phyloP scores from a whole-genome alignment of 352 stramenopile genomes.

The Thraustochytrium striatum region DNA sequence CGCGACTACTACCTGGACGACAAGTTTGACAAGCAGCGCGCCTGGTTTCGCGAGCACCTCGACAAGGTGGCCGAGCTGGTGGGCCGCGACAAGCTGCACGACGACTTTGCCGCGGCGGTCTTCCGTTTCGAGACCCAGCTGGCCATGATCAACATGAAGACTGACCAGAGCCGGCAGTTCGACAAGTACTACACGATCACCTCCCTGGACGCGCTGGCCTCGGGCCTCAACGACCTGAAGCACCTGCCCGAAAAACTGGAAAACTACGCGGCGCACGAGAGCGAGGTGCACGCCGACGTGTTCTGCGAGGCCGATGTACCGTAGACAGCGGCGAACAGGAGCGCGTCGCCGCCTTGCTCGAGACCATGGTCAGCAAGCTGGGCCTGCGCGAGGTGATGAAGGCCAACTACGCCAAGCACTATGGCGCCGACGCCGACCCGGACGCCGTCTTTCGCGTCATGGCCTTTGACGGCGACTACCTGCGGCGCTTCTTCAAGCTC shows the following conservation, averaged over 20 bases:
- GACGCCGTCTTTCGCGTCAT: conserved; percentile 42
- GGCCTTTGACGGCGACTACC: conserved; percentile 45
- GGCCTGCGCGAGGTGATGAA: conserved; percentile 26
- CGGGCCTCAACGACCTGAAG: background rate
- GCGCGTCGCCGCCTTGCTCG: conserved; percentile 23
- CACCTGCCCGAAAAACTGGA: conserved; percentile 11
- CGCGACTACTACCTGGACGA: conserved; percentile 84
- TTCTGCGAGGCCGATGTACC: background rate
- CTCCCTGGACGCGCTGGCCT: conserved; percentile 62
- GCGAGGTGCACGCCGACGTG: background rate
- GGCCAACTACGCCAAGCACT: conserved; percentile 62
- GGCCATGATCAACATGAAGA: conserved; percentile 74
- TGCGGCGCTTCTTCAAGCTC: conserved; percentile 52
- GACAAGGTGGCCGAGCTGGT: conserved; percentile 69
- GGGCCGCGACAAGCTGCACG: conserved; percentile 55
- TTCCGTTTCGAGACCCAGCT: conserved; percentile 76
- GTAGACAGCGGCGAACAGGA: background rate
- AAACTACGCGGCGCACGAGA: conserved; percentile 19
- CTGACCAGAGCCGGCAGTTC: conserved; percentile 78
- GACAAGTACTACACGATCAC: conserved; percentile 81
- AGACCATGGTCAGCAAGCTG: conserved; percentile 50
- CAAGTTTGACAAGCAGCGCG: conserved; percentile 68
- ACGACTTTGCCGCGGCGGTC: conserved; percentile 62
- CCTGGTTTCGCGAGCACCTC: conserved; percentile 71
- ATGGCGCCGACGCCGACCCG: conserved; percentile 55